Evolutionary conservation across 257 asterid genomes (phyloP), one percentile per base, ranked within the genome.

Genomic region (Striga asiatica): DNA sequence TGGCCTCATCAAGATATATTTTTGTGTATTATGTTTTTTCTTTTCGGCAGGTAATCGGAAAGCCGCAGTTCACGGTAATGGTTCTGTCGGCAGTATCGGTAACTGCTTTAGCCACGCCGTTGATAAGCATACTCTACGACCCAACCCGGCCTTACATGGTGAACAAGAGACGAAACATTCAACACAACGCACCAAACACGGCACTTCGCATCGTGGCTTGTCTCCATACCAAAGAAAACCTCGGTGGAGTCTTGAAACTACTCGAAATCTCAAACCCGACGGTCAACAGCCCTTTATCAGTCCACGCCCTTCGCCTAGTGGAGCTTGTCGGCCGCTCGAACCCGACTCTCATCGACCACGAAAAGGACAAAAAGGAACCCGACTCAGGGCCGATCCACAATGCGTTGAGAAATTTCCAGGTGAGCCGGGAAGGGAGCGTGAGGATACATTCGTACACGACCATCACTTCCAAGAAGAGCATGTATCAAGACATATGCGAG

Each of bases 401-500:
- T 4, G 93, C 84, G 1, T 51, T 82, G 8, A 62, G 53, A 54
- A 71, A 27, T 41, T 88, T 79, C 32, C 74, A 69, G 22, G 72
- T 76, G 32, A 52, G 71, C 1, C 73, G 57, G n/a, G 53, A 55
- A 3, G 81, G 67, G 13, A 28, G 49, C 34, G 65, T 83, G 5
- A 68, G 42, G 57, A 49, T 83, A 1, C 56, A 64, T 53, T 61
- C 58, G 3, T 83, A 69, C 50, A 83, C 95, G 4, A 59, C 85
- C 6, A 71, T 78, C 21, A 59, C 93, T 6, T 70, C 87, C 7
- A 71, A 41, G 61, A 73, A 67, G 50, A 77, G 76, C 55, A 77
- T 89, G 93, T 81, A 85, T 46, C 92, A 81, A 57, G 94, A 85
- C 47, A 76, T 89, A 9, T 89, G 97, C 37, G 81, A 72, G 61